Evolutionary conservation across 306 rosid genomes (phyloP).

Genomic region (Prunus kanzakura): DNA sequence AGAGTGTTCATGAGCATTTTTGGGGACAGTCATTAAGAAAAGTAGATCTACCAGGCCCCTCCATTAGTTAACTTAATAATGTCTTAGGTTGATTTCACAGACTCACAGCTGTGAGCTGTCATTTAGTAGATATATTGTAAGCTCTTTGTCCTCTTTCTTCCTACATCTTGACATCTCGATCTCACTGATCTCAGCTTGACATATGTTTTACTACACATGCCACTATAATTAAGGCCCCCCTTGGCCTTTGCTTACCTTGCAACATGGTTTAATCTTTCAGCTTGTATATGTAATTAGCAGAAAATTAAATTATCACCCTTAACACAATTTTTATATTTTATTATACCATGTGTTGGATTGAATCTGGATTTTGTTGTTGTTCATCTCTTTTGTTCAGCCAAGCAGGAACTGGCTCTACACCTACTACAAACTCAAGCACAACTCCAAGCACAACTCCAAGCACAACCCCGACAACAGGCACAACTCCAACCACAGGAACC

Average conservation of each 20-base stretch:
- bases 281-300: background rate
- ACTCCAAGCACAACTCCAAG: conserved; percentile 7
- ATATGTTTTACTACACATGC: no score
- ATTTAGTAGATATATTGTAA: background rate
- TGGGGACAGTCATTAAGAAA: conserved; percentile 3
- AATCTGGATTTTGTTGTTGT: conserved; percentile 18
- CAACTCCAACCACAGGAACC: background rate
- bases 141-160: background rate
- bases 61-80: background rate
- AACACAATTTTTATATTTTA: no score
- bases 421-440: conserved; percentile 37
- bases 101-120: conserved; percentile 25
- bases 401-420: conserved; percentile 41
- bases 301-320: no score
- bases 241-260: no score
- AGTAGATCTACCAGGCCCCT: conserved; percentile 10
- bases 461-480: conserved; percentile 19
- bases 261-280: background rate
- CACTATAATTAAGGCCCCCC: no score
- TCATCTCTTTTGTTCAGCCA: conserved; percentile 45
- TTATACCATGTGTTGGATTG: background rate
- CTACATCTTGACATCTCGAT: background rate
- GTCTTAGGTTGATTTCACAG: background rate
- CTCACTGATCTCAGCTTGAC: background rate
- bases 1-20: background rate